Conservation (phyloP, 1,284 basidiomycete species). For the Moesziomyces sp. region DNA sequence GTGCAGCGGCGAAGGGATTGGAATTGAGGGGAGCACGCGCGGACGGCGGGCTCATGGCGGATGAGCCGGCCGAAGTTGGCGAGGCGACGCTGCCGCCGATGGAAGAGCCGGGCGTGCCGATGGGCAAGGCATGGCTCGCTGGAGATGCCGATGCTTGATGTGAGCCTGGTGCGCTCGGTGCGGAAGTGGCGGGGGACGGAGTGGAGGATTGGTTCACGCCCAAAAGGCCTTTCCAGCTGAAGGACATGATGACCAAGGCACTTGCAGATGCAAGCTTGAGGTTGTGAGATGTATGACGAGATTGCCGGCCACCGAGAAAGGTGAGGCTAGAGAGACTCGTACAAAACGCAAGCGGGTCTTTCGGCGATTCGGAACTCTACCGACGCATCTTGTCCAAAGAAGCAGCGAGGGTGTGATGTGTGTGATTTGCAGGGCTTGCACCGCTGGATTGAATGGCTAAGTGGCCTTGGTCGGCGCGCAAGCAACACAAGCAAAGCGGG, state of each 20-base stretch:
- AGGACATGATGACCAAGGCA: constrained; percentile 51
- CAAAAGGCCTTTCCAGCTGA: constrained; percentile 63
- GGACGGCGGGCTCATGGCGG: constrained; percentile 13
- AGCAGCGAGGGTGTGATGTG: too few relatives aligned
- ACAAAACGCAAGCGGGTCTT: too few relatives aligned
- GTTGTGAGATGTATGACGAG: too few relatives aligned
- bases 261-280: too few relatives aligned
- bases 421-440: too few relatives aligned
- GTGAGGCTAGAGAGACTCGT: too few relatives aligned
- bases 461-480: too few relatives aligned
- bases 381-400: too few relatives aligned
- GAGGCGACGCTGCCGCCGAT: constrained; percentile 7
- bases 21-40: constrained; percentile 28
- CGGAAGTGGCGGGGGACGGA: constrained; percentile 17
- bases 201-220: constrained; percentile 40
- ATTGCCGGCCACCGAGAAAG: too few relatives aligned
- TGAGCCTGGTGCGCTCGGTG: constrained; percentile 6
- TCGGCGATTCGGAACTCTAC: too few relatives aligned
- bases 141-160: constrained; percentile 16
- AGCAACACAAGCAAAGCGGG: too few relatives aligned
- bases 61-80: constrained; percentile 16
- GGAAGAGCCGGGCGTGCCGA: constrained; percentile 5
- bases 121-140: constrained; percentile 1
- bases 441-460: too few relatives aligned
- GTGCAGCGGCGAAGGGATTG: constrained; percentile 23